Base-by-base conservation (phyloP, 1,284 basidiomycete genomes). In the Irpex lacteus region DNA sequence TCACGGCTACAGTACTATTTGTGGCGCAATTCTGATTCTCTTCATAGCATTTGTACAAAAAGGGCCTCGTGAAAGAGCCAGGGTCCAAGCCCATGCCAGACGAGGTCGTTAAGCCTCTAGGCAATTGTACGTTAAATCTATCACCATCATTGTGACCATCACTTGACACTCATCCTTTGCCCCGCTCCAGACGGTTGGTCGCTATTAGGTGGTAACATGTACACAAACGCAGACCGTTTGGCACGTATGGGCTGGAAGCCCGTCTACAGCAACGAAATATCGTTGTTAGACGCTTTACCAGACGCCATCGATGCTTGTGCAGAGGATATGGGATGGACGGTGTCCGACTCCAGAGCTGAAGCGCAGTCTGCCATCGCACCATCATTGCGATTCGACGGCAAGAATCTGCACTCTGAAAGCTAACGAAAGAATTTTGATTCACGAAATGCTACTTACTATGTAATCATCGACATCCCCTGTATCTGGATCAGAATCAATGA, bases 161-260 rank as follows among this genome's bases (percentile, higher is more conserved):
- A 19, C 34, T 61, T 34, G 60, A 56, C 47, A 61, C 60, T 61
- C 53, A 36, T 18, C n/a, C 5, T 11, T 37, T 36, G 54, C 1
- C 36, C 8, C 9, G 32, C 49, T 26, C 26, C 15, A 80, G 81
- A 72, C 55, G 77, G 76, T 2, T 81, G 77, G 79, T 77, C 74
- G 5, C 61, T 78, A 19, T 63, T 81, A 13, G 80, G 77, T 6
- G 75, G 77, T 2, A 82, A 78, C 64, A 69, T 72, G 15, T 73
- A 73, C 49, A 74, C 71, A 5, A 73, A 70, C n/a, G 65, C 77
- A 0, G 70, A 77, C 15, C 73, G 76, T 2, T 70, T 82, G 53
- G 70, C 72, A 53, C 75, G 69, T 34, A 68, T 81, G 5, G 79
- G 80, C 34, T 81, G 81, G 79, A 73, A 75, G 49, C 71, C 79